These are phyloP conservation scores for Aphanomyces astaci DNA, from an alignment of 352 stramenopile species.

Conservation along the genomic window DNA sequence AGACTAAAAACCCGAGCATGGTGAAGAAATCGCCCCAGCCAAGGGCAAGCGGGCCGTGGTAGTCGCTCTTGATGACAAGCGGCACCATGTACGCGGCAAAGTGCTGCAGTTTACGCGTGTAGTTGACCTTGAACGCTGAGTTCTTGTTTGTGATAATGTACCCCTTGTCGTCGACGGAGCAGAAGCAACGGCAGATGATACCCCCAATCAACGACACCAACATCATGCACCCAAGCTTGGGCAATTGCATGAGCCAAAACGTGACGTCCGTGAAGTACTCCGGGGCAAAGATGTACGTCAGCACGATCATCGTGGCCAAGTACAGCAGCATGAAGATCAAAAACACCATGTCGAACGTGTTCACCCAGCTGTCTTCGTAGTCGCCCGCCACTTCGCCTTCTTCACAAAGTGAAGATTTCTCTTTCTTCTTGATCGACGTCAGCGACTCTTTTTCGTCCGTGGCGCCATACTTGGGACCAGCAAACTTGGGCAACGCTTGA, in stretches of 20 bases:
- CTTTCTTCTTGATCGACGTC: conserved; percentile 74
- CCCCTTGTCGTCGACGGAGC: conserved; percentile 65
- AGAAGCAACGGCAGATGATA: conserved; percentile 76
- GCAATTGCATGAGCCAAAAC: conserved; percentile 46
- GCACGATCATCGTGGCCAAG: conserved; percentile 32
- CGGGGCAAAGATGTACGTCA: conserved; percentile 45
- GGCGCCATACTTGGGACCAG: conserved; percentile 70
- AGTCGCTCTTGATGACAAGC: conserved; percentile 59
- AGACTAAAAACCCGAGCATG: conserved; percentile 67
- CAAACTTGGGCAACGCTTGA: conserved; percentile 66
- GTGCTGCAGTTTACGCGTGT: conserved; percentile 75
- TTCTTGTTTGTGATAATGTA: conserved; percentile 76
- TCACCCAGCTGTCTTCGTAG: conserved; percentile 78
- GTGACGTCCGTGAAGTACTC: conserved; percentile 31
- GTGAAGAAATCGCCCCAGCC: conserved; percentile 80
- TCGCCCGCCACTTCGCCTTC: conserved; percentile 64
- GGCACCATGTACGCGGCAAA: conserved; percentile 75
- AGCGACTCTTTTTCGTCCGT: conserved; percentile 41
- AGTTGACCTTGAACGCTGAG: conserved; percentile 83
- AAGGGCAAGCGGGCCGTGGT: conserved; percentile 49
- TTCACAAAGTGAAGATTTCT: conserved; percentile 58
- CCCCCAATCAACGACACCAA: conserved; percentile 61
- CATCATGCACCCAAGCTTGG: conserved; percentile 44
- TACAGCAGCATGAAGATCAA: conserved; percentile 45
- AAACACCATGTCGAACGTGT: conserved; percentile 78